Evolutionary conservation across 345 rosid species (phyloP).

Genomic region (Brassica nigra): DNA sequence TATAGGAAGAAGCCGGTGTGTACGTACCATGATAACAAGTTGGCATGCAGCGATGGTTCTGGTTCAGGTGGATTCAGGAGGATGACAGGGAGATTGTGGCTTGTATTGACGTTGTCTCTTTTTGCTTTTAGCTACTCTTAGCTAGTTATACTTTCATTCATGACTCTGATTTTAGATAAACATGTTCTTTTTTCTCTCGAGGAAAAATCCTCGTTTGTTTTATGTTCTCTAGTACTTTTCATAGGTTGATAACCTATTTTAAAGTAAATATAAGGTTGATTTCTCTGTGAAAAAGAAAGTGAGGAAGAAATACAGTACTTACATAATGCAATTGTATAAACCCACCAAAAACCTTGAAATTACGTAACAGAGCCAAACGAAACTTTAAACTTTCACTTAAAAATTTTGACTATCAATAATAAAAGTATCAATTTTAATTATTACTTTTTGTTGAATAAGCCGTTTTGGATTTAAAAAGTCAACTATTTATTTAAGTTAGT

Average conservation of each 20-base stretch:
- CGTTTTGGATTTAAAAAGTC: no score
- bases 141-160: not conserved
- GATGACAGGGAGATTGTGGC: constrained; percentile 45
- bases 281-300: not conserved
- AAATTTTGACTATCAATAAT: no score
- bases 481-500: no score
- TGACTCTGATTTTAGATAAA: no score
- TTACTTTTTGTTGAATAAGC: no score
- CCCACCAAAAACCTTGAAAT: no score
- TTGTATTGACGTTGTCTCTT: constrained; percentile 27
- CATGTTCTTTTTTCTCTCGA: not conserved
- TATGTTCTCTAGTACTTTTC: not conserved
- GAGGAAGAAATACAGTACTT: not conserved
- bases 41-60: constrained; percentile 58
- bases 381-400: no score
- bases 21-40: constrained; percentile 66
- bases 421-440: no score
- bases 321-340: no score
- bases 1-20: constrained; percentile 63
- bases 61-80: constrained; percentile 32
- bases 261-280: not conserved
- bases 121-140: not conserved
- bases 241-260: not conserved
- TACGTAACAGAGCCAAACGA: no score
- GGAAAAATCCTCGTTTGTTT: not conserved